Evolutionary conservation across 345 rosid species (phyloP).

Genomic region (Dipteronia sinensis): DNA sequence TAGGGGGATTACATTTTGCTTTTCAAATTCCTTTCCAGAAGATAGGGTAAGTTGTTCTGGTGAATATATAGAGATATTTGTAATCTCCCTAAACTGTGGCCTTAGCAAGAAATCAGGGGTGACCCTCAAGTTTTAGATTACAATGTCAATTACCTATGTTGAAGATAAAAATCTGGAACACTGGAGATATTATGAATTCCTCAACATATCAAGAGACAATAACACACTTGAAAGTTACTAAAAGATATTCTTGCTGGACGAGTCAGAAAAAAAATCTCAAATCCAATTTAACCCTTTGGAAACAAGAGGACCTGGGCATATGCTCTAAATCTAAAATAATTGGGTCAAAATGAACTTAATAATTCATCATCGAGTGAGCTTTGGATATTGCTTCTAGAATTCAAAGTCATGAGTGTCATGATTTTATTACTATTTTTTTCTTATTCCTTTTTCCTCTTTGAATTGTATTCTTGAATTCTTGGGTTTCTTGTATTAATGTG

Average conservation of each 20-base stretch:
- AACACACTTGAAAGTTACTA: neutral
- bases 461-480: neutral
- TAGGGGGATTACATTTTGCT: constrained; percentile 72
- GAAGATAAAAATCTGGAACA: neutral
- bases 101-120: neutral
- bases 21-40: constrained; percentile 76
- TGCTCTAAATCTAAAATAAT: neutral
- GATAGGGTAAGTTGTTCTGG: constrained; percentile 67
- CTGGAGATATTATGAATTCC: neutral
- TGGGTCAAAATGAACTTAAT: neutral
- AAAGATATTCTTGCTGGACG: neutral
- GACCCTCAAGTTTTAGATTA: neutral
- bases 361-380: neutral
- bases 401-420: neutral
- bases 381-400: neutral
- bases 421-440: neutral
- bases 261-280: constrained; percentile 1
- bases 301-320: neutral
- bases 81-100: neutral
- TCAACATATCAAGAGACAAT: neutral
- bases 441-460: neutral
- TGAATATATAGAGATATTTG: constrained; percentile 1
- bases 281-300: neutral
- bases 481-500: neutral
- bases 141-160: neutral